These are phyloP conservation scores for Anthostomella pinea DNA, from an alignment of 2,329 filamentous ascomycete genomes.

Conservation along the genomic window DNA sequence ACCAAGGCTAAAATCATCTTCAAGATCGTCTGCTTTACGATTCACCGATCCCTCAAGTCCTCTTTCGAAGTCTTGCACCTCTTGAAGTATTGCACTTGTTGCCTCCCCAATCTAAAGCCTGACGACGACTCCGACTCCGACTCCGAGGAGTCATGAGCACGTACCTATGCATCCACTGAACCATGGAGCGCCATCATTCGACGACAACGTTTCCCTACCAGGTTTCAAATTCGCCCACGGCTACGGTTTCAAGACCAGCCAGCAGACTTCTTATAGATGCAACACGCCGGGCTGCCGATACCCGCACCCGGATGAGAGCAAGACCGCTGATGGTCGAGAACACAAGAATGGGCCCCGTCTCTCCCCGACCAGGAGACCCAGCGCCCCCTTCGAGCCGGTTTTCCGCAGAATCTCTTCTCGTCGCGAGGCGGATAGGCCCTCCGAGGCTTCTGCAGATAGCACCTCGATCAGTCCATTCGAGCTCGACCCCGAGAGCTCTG, in stretches of 20 bases:
- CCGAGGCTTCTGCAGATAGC: constrained; percentile 15
- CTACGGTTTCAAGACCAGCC: constrained; percentile 6
- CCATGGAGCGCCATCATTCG: constrained; percentile 12
- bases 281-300: constrained; percentile 12
- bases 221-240: constrained; percentile 11
- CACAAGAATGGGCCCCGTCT: constrained; percentile 16
- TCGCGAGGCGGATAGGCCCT: constrained; percentile 10
- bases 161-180: constrained; percentile 16
- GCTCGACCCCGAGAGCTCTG: constrained; percentile 9
- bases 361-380: constrained; percentile 5
- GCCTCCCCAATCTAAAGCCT: neutral
- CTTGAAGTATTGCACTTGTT: constrained; percentile 8
- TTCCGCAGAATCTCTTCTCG: constrained; percentile 6
- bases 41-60: constrained; percentile 9
- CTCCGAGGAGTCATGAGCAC: constrained; percentile 16
- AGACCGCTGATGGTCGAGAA: constrained; percentile 19
- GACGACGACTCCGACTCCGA: neutral
- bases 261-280: constrained; percentile 15
- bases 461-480: constrained; percentile 16
- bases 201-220: constrained; percentile 5
- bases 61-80: constrained; percentile 13
- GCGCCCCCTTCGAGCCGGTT: constrained; percentile 10
- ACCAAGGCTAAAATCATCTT: constrained; percentile 22
- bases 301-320: constrained; percentile 5
- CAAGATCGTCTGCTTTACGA: constrained; percentile 13